These are phyloP conservation scores for Bryoerythrophyllum caledonicum DNA, from an alignment of 225 moss, liverwort and hornwort genomes.

Conservation along the genomic window DNA sequence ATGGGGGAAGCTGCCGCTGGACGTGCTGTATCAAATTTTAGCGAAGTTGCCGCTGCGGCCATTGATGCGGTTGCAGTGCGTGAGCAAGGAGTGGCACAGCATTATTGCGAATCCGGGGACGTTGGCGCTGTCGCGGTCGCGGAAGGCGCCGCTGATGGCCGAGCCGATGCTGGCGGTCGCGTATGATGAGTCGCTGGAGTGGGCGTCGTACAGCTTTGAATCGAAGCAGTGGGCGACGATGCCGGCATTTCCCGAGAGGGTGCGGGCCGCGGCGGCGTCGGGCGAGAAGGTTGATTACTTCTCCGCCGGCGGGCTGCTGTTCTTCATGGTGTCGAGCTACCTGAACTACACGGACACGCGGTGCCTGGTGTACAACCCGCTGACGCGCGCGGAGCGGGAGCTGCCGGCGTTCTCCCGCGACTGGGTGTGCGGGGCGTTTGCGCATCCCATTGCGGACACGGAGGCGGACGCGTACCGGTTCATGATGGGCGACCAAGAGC, in stretches of 20 bases:
- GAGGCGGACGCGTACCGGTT: constrained; percentile 40
- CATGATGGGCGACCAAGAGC: constrained; percentile 52
- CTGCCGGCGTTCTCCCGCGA: constrained; percentile 38
- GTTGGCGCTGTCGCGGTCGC: constrained; percentile 27
- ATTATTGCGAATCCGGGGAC: constrained; percentile 18
- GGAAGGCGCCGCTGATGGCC: constrained; percentile 37
- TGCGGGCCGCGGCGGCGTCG: constrained; percentile 25
- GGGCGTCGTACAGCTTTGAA: constrained; percentile 43
- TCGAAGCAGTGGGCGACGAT: constrained; percentile 36
- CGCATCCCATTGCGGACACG: constrained; percentile 39
- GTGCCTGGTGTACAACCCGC: constrained; percentile 46
- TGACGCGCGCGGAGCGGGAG: constrained; percentile 34
- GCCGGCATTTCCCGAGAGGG: constrained; percentile 32
- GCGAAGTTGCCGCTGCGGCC: constrained; percentile 38
- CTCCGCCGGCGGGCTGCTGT: constrained; percentile 46
- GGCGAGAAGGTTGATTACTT: constrained; percentile 46
- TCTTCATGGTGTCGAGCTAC: constrained; percentile 47
- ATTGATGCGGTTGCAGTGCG: constrained; percentile 34
- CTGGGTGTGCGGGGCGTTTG: constrained; percentile 51
- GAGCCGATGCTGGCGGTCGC: constrained; percentile 52
- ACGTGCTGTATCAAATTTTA: constrained; percentile 28
- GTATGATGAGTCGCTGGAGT: constrained; percentile 42
- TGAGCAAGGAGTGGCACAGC: constrained; percentile 37
- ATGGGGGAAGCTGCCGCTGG: constrained; percentile 35
- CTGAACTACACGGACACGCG: constrained; percentile 32